Evolutionary conservation across 2,329 filamentous ascomycete species (phyloP).

Genomic region (Cercospora zeae-maydis): DNA sequence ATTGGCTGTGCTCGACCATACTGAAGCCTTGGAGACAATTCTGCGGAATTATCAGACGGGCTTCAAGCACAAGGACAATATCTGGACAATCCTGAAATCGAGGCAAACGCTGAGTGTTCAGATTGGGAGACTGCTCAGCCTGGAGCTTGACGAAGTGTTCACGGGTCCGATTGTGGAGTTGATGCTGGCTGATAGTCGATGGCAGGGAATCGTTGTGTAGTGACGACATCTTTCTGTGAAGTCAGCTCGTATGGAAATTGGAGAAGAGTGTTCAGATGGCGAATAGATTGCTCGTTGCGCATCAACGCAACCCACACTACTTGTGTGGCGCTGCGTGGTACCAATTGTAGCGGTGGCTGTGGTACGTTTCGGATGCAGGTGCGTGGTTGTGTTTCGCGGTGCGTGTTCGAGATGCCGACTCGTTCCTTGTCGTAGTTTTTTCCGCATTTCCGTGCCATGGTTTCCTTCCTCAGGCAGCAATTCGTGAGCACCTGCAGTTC

Average conservation of each 20-base stretch:
- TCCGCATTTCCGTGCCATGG: background rate
- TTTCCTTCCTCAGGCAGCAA: too few species aligned
- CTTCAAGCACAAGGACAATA: background rate
- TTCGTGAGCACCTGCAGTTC: too few species aligned
- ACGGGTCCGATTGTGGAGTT: background rate
- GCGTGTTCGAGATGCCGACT: background rate
- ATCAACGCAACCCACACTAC: too few species aligned
- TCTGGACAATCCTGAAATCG: background rate
- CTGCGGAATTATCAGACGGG: background rate
- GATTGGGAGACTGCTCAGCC: background rate
- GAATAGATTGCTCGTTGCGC: background rate
- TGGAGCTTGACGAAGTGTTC: background rate
- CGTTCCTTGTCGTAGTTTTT: background rate
- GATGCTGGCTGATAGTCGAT: background rate
- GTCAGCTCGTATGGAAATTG: background rate
- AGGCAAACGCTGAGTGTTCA: background rate
- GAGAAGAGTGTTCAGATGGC: background rate
- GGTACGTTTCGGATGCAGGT: background rate
- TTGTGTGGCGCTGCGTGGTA: too few species aligned
- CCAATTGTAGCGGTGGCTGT: background rate
- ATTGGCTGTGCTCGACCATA: background rate
- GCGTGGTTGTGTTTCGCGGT: background rate
- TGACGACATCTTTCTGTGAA: background rate
- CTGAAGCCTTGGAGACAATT: background rate
- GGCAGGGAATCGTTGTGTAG: background rate